Evolutionary conservation across 164 flowering plant genomes (phyloP), one percentile per base, ranked within the genome.

Genomic region (Chimonanthus praecox): DNA sequence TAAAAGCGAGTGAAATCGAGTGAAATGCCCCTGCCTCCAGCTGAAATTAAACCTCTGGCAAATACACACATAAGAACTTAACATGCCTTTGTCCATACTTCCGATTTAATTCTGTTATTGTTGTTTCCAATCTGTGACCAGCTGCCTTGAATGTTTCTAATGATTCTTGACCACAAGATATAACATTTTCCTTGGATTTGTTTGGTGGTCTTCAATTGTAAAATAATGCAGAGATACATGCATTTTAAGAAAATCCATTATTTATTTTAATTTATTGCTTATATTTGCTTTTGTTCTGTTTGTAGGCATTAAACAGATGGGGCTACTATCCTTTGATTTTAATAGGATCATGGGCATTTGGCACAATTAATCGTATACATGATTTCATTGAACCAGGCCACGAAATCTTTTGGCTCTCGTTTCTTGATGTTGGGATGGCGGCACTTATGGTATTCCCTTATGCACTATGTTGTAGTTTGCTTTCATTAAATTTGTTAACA

Each of bases 271-370:
- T 45, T 33, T 68, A 33, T 44, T 71, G 3, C 65, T 68, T 64
- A 64, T 67, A 21, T 54, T 61, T 45, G 6, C 20, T 73, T 58
- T 20, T 71, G 50, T 67, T 49, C 54, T 72, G n/a, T 69, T 47
- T 54, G 1, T 74, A 94, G 98, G 97, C 92, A 74, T 78, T 94
- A 70, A 94, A 90, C 77, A 83, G 94, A 46, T 94, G 97, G 98
- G 97, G 97, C 69, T 94, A 94, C 86, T 94, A 94, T 79, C 98
- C 98, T 15, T 86, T 94, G 79, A 94, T 94, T 69, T 86, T 94
- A 67, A 92, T 94, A 76, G 97, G 97, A 68, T 88, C 98, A 15
- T 94, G 97, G 97, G 85, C 91, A 47, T 94, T 94, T 79, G 94
- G 94, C 72, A 94, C 98, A 20, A 88, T 94, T 76, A 92, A 92